Evolutionary conservation across 306 rosid genomes (phyloP), one percentile per base, ranked within the genome.

Genomic region (Fragaria nilgerrensis): DNA sequence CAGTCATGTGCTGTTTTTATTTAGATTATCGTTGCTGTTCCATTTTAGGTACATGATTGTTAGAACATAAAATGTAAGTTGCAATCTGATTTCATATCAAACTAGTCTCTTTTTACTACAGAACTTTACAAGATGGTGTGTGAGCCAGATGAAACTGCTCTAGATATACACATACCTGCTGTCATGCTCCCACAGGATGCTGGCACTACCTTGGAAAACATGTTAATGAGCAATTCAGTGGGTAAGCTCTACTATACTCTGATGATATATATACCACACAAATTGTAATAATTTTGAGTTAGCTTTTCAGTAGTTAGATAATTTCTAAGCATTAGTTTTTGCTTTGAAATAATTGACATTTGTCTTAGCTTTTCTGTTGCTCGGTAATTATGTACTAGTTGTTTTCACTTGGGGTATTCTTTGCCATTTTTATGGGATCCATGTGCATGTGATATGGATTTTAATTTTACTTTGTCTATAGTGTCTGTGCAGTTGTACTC

Each of bases 101-200:
- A 78, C 34, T 43, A 39, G 68, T 47, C 77, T 78, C 27, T 77
- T 74, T 80, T 79, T 72, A 34, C 80, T 79, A 81, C 93, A 96
- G 98, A 91, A 79, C 98, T 96, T 72, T 96, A 91, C 84, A 92
- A 92, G 98, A 96, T 96, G 99, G 97, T 96, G 47, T 96, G 99
- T 75, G 96, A 88, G 55, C 86, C 88, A 12, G 89, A 89, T 76
- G 98, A 96, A 89, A 88, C 89, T 55, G 93, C 87, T 84, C 80
- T 91, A 22, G 87, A 87, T 84, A 92, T 96, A 79, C 87, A 78
- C 86, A 96, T 96, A 84, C 96, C 98, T 49, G 90, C 92, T 49
- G 93, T 96, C 80, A 92, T 96, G 90, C 93, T 96, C 73, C 99
- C 99, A 45, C 93, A 27, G 39, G 97, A 89, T 84, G 97, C 98